Conservation (phyloP, 768 basidiomycete genomes). For the Nevesoporus exiguus region DNA sequence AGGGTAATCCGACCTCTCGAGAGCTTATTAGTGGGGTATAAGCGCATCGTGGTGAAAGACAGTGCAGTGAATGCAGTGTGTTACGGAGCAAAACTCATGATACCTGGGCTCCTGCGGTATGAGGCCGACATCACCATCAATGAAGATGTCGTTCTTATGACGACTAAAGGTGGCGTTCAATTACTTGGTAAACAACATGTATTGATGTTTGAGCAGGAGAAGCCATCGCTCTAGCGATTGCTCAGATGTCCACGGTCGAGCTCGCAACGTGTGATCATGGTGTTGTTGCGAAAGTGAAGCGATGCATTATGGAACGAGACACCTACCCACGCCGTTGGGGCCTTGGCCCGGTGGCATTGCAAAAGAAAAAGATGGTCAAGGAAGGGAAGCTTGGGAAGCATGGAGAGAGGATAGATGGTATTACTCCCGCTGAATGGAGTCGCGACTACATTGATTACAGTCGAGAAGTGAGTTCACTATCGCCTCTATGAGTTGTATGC, state of each 20-base stretch:
- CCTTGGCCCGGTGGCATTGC: constrained; percentile 91
- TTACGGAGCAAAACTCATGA: constrained; percentile 99
- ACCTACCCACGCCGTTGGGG: constrained; percentile 98
- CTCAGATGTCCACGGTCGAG: constrained; percentile 98
- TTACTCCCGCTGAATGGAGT: constrained; percentile 89
- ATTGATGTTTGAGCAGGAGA: constrained; percentile 51
- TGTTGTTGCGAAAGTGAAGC: constrained; percentile 97
- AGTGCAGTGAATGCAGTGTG: constrained; percentile 99
- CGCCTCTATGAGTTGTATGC: not conserved
- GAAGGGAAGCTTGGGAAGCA: constrained; percentile 96
- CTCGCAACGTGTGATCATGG: constrained; percentile 98
- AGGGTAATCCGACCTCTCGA: constrained; percentile 94
- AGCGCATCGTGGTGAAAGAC: constrained; percentile 98
- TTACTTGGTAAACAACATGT: not conserved
- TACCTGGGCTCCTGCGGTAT: constrained; percentile 95
- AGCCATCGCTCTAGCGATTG: constrained; percentile 90
- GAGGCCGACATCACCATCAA: constrained; percentile 91
- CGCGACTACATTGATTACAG: constrained; percentile 93
- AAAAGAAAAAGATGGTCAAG: constrained; percentile 98
- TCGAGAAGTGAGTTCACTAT: constrained; percentile 48
- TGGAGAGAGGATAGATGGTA: constrained; percentile 82
- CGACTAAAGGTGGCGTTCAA: constrained; percentile 75
- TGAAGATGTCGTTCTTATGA: constrained; percentile 98
- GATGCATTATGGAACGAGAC: constrained; percentile 99
- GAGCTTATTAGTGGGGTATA: constrained; percentile 91